Base-by-base conservation (phyloP, 2,329 filamentous ascomycete species). In the Ophiostoma himal-ulmi region DNA sequence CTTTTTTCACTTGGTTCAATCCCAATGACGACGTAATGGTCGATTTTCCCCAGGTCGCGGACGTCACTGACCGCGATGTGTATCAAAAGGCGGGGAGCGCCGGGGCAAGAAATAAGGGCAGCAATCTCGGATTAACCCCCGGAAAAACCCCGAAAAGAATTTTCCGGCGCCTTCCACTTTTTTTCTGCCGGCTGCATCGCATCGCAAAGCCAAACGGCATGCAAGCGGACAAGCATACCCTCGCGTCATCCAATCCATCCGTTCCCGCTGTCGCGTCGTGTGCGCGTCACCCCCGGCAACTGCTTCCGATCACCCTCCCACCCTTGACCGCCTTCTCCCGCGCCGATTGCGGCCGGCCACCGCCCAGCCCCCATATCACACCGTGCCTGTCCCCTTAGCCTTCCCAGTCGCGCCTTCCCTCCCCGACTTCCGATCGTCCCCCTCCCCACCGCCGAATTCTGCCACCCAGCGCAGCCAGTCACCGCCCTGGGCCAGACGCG, bases 51-150 rank as follows among this genome's bases (percentile, higher is more conserved):
- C 36, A n/a, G 44, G 30, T 34, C 69, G 30, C 60, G 65, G 65
- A 67, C 65, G 65, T 67, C 65, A 67, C 36, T 39, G 39, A 41
- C 65, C 10, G 39, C 39, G 65, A 44, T 76, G 76, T 77, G 75
- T 77, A 76, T 77, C 75, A 71, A 70, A 71, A 70, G 67, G 69
- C 70, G 72, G 71, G 69, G 70, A 71, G 68, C 36, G 34, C 70
- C 74, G 75, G 76, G 76, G 76, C 76, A 76, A 72, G 71, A 77
- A 75, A 76, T 76, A 75, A 77, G 75, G 75, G 76, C 75, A 76
- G 73, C 72, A 62, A 62, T 62, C 65, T 73, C 73, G 74, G 75
- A 76, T 70, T 69, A 74, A 72, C 67, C 65, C 48, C 73, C 72
- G 72, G 74, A 76, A 69, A 72, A 70, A 69, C 57, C 6, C 8